phyloP scores from a whole-genome alignment of 306 rosid species.

The Purshia tridentata region DNA sequence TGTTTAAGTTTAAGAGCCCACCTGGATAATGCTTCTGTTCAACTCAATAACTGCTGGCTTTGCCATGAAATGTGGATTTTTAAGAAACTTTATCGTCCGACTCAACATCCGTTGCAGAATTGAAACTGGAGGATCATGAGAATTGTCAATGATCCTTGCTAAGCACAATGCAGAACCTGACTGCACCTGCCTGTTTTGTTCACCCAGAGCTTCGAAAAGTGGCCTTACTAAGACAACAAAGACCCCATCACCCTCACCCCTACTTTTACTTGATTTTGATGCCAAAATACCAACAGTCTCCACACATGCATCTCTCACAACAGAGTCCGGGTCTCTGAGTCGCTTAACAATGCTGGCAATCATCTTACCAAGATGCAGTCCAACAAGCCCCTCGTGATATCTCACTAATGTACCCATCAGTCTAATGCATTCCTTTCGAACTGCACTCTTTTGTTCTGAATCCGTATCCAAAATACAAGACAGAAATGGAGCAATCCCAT shows the following conservation, averaged over 20 bases:
- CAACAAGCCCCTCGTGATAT: constrained; percentile 36
- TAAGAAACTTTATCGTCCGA: constrained; percentile 66
- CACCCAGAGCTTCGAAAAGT: constrained; percentile 73
- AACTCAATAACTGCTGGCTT: constrained; percentile 69
- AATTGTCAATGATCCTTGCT: constrained; percentile 58
- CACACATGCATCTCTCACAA: constrained; percentile 69
- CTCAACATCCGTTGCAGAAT: constrained; percentile 59
- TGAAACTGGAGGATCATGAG: constrained; percentile 56
- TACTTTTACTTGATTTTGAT: constrained; percentile 29
- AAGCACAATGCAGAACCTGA: constrained; percentile 61
- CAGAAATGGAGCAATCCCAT: constrained; percentile 54
- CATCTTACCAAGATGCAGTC: constrained; percentile 63
- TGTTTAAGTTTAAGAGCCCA: constrained; percentile 6
- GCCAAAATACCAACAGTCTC: constrained; percentile 55
- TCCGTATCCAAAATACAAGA: constrained; percentile 69
- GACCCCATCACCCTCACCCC: constrained; percentile 34
- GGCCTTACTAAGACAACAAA: constrained; percentile 60
- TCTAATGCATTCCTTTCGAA: constrained; percentile 61
- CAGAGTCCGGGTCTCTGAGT: constrained; percentile 62
- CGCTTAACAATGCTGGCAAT: constrained; percentile 64
- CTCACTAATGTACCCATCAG: constrained; percentile 50
- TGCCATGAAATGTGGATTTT: constrained; percentile 72
- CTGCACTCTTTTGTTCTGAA: constrained; percentile 57
- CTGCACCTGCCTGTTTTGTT: constrained; percentile 79
- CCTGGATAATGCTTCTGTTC: constrained; percentile 66